Base-by-base conservation (phyloP, 306 rosid species). In the Pterocarpus santalinus region DNA sequence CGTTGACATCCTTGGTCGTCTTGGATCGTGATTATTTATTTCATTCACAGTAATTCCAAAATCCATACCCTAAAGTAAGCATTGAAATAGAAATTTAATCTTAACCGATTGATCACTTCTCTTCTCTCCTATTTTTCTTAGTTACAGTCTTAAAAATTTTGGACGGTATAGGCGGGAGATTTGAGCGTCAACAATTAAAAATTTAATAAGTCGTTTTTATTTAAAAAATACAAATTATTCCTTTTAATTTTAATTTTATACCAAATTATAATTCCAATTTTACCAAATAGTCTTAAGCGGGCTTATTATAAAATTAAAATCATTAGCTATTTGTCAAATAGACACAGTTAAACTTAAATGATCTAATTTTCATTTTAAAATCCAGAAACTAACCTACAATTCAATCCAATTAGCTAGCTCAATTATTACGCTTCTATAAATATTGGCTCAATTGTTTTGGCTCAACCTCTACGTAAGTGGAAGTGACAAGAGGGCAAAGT, bases 1-100 rank as follows among this genome's bases (percentile, higher is more conserved):
- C 52, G 78, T 73, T 69, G 65, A 78, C 66, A 12, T 57, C 7
- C 61, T 16, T 49, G 72, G 73, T 58, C 85, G 51, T 41, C 11
- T 6, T 47, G 22, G 32, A 61, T 82, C 70, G 44, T 83, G 5
- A 60, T 71, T 30, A 11, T 46, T 56, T 39, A 16, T 33, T 36
- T 13, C 7, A 65, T 44, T 44, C 36, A 38, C 17, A 2, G 44
- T 53, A 52, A 47, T 8, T 38, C 16, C 36, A 67, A 44, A 65
- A 13, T 32, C 47, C 65, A n/a, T 47, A 73, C 17, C 43, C 51
- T 30, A 61, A 79, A 86, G 33, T 78, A 62, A 35, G 69, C 76
- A 67, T 56, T 47, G 39, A 79, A 58, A 13, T 44, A 57, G 15
- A 30, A 57, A 46, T 51, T 55, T 67, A 15, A 57, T 58, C 77